phyloP scores from a whole-genome alignment of 768 basidiomycete genomes.

The Russula emetica region DNA sequence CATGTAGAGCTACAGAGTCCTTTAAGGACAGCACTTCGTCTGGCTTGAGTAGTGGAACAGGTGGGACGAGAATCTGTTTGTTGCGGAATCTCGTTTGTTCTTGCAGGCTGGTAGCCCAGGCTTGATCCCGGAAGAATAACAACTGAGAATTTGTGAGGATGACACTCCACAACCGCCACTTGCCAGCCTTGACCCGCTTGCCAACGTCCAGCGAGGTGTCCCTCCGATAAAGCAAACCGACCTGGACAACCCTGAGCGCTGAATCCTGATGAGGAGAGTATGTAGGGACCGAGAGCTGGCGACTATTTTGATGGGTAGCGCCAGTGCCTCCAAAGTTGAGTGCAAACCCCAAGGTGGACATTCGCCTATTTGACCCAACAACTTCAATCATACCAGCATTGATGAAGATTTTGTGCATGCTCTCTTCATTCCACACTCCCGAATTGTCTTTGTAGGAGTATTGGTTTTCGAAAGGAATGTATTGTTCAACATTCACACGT shows the following conservation, averaged over 20 bases:
- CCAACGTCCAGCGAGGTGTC: constrained; percentile 74
- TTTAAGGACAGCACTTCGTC: constrained; percentile 83
- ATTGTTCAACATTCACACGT: constrained; percentile 57
- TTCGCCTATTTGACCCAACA: constrained; percentile 38
- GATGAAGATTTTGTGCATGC: constrained; percentile 61
- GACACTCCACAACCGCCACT: constrained; percentile 86
- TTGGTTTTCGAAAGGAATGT: constrained; percentile 58
- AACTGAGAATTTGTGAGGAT: constrained; percentile 87
- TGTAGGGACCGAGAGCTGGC: constrained; percentile 33
- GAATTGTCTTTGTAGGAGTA: constrained; percentile 63
- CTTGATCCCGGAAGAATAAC: constrained; percentile 77
- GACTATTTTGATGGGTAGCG: constrained; percentile 25
- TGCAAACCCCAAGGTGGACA: constrained; percentile 41
- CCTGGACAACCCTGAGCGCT: constrained; percentile 69
- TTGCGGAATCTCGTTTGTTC: constrained; percentile 40
- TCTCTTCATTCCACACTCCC: constrained; percentile 63
- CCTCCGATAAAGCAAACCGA: constrained; percentile 77
- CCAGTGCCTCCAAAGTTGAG: constrained; percentile 39
- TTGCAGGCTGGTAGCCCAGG: constrained; percentile 49
- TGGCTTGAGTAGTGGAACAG: constrained; percentile 54
- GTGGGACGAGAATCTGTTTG: constrained; percentile 38
- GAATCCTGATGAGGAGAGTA: constrained; percentile 37
- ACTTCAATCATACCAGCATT: constrained; percentile 57
- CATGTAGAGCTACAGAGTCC: constrained; percentile 75
- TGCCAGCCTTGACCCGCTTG: constrained; percentile 68